phyloP scores from a whole-genome alignment of 805 yeast genomes.

The Barnettozyma sp. region DNA sequence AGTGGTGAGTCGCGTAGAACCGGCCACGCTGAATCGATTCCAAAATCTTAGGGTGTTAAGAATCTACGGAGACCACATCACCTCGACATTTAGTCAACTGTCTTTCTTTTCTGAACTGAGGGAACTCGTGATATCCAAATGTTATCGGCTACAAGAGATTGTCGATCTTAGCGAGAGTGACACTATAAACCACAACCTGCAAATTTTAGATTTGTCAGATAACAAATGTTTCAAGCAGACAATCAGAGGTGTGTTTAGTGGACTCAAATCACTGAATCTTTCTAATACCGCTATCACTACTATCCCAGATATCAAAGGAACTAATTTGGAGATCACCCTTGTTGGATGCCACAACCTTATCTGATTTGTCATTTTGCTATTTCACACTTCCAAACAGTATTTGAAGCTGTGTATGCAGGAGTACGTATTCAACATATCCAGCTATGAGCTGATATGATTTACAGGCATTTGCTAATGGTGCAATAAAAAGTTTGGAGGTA shows the following conservation, averaged over 20 bases:
- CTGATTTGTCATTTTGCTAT: too few relatives aligned
- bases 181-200: neutral
- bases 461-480: too few relatives aligned
- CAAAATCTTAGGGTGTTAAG: constrained; percentile 10
- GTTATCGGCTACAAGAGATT: constrained; percentile 8
- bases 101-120: constrained; percentile 6
- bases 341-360: neutral
- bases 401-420: too few relatives aligned
- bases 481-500: too few relatives aligned
- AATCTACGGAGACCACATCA: constrained; percentile 17
- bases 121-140: constrained; percentile 14
- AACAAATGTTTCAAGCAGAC: constrained; percentile 7
- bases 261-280: neutral
- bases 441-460: too few relatives aligned
- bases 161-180: neutral
- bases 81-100: constrained; percentile 6
- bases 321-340: neutral
- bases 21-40: constrained; percentile 8
- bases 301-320: neutral
- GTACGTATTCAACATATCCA: too few relatives aligned
- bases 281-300: constrained; percentile 1
- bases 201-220: constrained; percentile 6
- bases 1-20: constrained; percentile 13
- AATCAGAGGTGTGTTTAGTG: constrained; percentile 1
- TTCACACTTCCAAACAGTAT: too few relatives aligned